Evolutionary conservation across 2,329 filamentous ascomycete genomes (phyloP), one percentile per base, ranked within the genome.

Genomic region (Geoglossum cookeanum): DNA sequence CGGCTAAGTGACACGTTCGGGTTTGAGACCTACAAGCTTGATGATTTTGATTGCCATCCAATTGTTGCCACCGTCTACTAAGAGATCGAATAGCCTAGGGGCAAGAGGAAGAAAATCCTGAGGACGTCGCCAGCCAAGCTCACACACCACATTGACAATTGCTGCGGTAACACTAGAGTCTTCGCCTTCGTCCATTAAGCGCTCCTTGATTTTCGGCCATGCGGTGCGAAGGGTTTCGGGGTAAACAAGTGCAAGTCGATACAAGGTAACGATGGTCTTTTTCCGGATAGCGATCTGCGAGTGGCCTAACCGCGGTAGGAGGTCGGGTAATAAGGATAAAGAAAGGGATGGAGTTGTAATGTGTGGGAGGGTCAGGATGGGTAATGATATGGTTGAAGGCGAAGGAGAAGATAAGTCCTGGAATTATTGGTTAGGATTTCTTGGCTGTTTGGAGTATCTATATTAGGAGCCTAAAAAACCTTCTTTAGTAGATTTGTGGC

Each of bases 21-120:
- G 47, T 22, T 27, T n/a, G 30, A 17, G 42, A 72, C 79, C 63
- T 69, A 91, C 87, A 61, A 98, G 78, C 71, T 98, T 98, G 68
- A 98, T 97, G 61, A 98, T 80, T 69, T 98, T 98, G 68, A 98
- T 98, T 59, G 90, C 90, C 91, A 98, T 97, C 92, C 92, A 98
- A 70, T 98, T 98, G 70, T 98, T 97, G 42, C 85, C 85, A 58
- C 89, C 84, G 60, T 94, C 85, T 11, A 96, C 90, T 30, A 98
- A 74, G 17, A 98, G 76, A 66, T 96, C 90, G 65, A 97, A 98
- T 30, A 98, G 71, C 59, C 92, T 78, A 7, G 92, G 92, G 0
- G 92, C 92, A 33, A 98, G 75, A 13, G 92, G 87, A 33, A 98
- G 74, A 64, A 97, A 97, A 69, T 98, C 92, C 63, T 91, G 84